Percentiles rank a stretch among this genome's conserved stretches.
phyloP scores from a whole-genome alignment of 805 yeast genomes.

The Teunomyces panamensis region DNA sequence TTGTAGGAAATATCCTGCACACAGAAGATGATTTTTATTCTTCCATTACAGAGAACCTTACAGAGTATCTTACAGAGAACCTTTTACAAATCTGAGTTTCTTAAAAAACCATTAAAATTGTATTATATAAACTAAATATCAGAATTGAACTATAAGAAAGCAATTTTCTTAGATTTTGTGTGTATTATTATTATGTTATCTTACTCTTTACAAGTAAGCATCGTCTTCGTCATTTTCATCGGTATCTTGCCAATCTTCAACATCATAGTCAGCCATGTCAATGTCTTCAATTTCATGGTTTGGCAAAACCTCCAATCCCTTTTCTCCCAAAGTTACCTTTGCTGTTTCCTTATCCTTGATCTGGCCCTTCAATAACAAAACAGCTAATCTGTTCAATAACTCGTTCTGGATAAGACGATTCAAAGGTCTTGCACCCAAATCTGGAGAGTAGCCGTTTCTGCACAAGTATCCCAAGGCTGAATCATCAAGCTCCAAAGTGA shows the following conservation, averaged over 20 bases:
- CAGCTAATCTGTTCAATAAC: conserved; percentile 82
- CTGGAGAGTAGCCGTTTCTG: conserved; percentile 83
- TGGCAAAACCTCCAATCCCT: conserved; percentile 77
- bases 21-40: not conserved
- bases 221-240: conserved; percentile 57
- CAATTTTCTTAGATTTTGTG: no score
- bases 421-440: conserved; percentile 96
- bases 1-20: not conserved
- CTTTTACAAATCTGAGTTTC: not conserved
- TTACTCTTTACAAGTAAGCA: not conserved
- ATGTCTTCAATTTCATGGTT: conserved; percentile 68
- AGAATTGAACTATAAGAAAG: not conserved
- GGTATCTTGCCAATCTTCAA: conserved; percentile 56
- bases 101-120: not conserved
- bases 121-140: not conserved
- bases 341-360: conserved; percentile 85
- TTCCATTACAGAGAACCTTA: not conserved
- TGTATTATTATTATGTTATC: not conserved
- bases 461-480: conserved; percentile 81
- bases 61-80: not conserved
- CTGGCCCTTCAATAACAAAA: conserved; percentile 84
- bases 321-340: conserved; percentile 52
- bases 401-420: conserved; percentile 88
- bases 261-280: conserved; percentile 53
- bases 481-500: conserved; percentile 68